Evolutionary conservation across 805 yeast genomes (phyloP).

Genomic region (Candida orba): DNA sequence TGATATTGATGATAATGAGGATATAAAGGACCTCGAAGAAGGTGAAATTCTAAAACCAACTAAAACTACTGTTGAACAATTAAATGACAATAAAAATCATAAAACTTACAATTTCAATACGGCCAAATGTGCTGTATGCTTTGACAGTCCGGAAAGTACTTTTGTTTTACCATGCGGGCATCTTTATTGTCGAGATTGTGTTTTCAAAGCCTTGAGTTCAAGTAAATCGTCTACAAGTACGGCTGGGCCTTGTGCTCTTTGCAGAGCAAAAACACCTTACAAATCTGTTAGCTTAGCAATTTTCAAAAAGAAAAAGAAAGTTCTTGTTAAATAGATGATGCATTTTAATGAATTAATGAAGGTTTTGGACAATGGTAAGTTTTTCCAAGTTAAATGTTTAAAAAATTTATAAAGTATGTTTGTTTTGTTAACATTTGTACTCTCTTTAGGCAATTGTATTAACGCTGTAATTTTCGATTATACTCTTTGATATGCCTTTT

Average conservation of each 20-base stretch:
- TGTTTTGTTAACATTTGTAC: no score
- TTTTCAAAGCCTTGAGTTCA: conserved; percentile 37
- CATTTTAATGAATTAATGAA: background rate
- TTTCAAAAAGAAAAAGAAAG: conserved; percentile 26
- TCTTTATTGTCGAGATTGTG: conserved; percentile 46
- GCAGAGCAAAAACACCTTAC: conserved; percentile 30
- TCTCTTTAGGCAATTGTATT: no score
- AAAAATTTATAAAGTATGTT: no score
- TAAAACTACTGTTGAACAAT: conserved; percentile 29
- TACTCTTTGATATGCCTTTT: no score
- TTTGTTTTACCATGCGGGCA: conserved; percentile 53
- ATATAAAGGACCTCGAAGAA: conserved; percentile 8
- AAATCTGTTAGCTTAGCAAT: conserved; percentile 25
- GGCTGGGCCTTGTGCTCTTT: conserved; percentile 36
- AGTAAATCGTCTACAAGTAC: conserved; percentile 25
- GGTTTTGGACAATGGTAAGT: background rate
- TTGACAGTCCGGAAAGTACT: conserved; percentile 43
- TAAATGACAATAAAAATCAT: conserved; percentile 13
- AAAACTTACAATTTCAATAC: conserved; percentile 9
- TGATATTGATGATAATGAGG: conserved; percentile 5
- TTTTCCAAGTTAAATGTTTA: background rate
- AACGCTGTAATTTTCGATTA: no score
- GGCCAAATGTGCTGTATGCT: conserved; percentile 44
- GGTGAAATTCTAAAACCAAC: conserved; percentile 11
- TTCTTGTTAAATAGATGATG: background rate